Conservation (phyloP, 345 rosid genomes). For the Brassica incana region DNA sequence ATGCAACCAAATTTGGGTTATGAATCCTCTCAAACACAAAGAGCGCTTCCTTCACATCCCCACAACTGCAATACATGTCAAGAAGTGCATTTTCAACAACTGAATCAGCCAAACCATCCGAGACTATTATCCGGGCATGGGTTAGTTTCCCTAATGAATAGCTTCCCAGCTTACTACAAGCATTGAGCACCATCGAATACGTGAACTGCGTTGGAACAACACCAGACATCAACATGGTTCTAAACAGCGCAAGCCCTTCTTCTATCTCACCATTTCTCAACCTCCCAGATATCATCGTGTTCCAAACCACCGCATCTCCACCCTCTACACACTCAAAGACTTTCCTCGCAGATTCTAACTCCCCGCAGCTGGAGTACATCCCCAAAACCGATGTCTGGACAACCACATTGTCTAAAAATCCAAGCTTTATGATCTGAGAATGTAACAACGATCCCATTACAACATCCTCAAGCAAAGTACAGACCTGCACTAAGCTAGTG, state of each 20-base stretch:
- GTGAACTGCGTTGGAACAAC: slow-evolving; percentile 63
- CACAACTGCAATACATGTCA: slow-evolving; percentile 78
- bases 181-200: slow-evolving; percentile 68
- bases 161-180: slow-evolving; percentile 57
- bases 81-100: slow-evolving; percentile 77
- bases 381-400: slow-evolving; percentile 80
- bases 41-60: slow-evolving; percentile 48
- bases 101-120: slow-evolving; percentile 55
- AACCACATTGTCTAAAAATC: slow-evolving; percentile 47
- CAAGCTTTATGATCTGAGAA: slow-evolving; percentile 51
- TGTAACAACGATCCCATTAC: slow-evolving; percentile 56
- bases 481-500: slow-evolving; percentile 69
- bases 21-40: slow-evolving; percentile 50
- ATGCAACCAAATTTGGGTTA: slow-evolving; percentile 63
- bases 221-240: slow-evolving; percentile 55
- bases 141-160: slow-evolving; percentile 46
- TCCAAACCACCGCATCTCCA: slow-evolving; percentile 78
- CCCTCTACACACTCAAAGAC: slow-evolving; percentile 48
- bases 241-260: slow-evolving; percentile 49
- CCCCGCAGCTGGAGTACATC: slow-evolving; percentile 66
- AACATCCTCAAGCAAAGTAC: slow-evolving; percentile 51
- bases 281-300: slow-evolving; percentile 64
- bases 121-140: slow-evolving; percentile 58
- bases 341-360: slow-evolving; percentile 55
- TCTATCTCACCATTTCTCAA: slow-evolving; percentile 60